Base-by-base conservation (phyloP, 169 alveolate species). In the Babesia caballi region DNA sequence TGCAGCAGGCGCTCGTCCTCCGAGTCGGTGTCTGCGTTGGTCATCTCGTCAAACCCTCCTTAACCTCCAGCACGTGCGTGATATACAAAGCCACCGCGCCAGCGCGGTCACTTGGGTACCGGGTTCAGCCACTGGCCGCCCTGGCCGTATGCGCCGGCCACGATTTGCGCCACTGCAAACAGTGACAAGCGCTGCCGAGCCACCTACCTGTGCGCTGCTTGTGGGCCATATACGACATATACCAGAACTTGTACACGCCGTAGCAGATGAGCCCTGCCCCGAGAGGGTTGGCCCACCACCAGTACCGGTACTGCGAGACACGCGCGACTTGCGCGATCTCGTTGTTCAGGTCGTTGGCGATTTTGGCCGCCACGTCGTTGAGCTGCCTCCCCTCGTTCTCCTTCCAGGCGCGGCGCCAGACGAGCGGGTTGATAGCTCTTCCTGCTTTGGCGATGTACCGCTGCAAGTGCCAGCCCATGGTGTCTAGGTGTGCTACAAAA, bases 101-200 rank as follows among this genome's bases (percentile, higher is more conserved):
- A 5, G n/a, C 30, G 28, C 40, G 44, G 32, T 87, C 60, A 91
- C 71, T 85, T 88, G 28, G 95, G 95, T 27, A 91, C 95, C 12
- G 95, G 95, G 73, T 91, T 88, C 21, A 91, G 94, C 95, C 95
- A 91, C 85, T 91, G 95, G 19, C 95, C 95, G 38, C 95, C 95
- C 57, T 91, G 95, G 51, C 95, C 95, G 77, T 91, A 91, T 15
- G 95, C 95, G 8, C 91, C 91, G 7, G 95, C 94, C 56, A 91
- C 95, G 14, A 91, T 68, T 83, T 91, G 95, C 27, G 95, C 94
- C n/a, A 91, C 93, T 88, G 75, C 41, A 5, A 38, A 38, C 14
- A 5, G 7, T 11, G n/a, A 4, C 4, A 23, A 27, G 14, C 3
- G 8, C 12, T 52, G 1, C 5, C 35, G 15, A 3, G 23, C 9